Conservation (phyloP, 1,139 yeast species). For the Protomyces macrosporus region DNA sequence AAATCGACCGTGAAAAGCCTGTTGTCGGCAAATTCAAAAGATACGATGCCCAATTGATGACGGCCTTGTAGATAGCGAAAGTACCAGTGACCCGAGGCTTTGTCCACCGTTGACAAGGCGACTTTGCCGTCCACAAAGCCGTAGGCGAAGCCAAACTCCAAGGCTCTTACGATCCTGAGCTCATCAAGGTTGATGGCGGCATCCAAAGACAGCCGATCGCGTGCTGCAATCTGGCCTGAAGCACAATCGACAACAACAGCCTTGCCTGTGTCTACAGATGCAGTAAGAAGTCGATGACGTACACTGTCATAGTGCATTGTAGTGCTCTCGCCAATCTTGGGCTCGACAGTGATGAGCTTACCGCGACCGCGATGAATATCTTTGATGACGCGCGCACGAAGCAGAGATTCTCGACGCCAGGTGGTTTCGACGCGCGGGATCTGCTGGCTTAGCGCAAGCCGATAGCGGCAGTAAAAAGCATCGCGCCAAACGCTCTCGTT, state of each 20-base stretch:
- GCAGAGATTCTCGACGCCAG: conserved; percentile 13
- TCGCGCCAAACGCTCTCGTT: neutral
- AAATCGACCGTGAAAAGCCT: neutral
- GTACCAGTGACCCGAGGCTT: conserved; percentile 4
- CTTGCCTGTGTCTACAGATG: neutral
- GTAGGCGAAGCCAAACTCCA: neutral
- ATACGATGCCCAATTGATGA: neutral
- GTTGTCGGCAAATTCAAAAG: neutral
- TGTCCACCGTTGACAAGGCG: conserved; percentile 2
- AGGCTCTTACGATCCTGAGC: neutral
- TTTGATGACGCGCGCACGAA: neutral
- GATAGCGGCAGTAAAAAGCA: neutral
- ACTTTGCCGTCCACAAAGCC: conserved; percentile 10
- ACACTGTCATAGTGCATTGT: neutral
- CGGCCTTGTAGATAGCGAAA: neutral
- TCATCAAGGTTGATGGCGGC: neutral
- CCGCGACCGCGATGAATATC: conserved; percentile 15
- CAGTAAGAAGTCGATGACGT: neutral
- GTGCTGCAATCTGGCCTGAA: conserved; percentile 13
- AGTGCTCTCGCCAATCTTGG: conserved; percentile 5
- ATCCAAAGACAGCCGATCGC: neutral
- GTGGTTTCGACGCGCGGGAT: neutral
- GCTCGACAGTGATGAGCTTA: neutral
- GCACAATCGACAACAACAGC: neutral
- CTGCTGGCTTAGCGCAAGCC: neutral